Conservation (phyloP, 768 basidiomycete genomes). For the Inosperma sp. region DNA sequence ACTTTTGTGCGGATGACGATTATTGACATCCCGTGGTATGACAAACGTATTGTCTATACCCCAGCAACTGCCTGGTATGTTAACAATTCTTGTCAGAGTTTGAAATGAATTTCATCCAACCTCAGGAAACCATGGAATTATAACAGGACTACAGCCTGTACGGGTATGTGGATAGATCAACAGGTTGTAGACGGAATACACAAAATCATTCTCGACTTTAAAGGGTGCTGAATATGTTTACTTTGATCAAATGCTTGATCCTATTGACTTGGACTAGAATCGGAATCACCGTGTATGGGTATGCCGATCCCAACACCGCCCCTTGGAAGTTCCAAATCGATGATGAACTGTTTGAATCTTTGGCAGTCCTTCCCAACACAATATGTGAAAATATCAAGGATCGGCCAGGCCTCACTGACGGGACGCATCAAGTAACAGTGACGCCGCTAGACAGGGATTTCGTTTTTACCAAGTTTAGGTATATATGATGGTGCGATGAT, state of each 20-base stretch:
- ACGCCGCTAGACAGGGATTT: not conserved
- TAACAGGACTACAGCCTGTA: not conserved
- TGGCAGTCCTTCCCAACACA: not conserved
- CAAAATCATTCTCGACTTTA: not conserved
- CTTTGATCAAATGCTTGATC: not conserved
- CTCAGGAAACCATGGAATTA: not conserved
- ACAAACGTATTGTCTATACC: not conserved
- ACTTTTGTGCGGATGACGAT: too few species aligned
- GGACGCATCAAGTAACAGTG: not conserved
- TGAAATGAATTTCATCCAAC: too few species aligned
- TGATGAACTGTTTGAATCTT: not conserved
- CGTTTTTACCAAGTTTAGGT: not conserved
- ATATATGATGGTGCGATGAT: not conserved
- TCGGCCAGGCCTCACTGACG: not conserved
- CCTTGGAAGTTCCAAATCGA: not conserved
- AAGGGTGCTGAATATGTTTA: not conserved
- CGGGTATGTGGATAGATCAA: not conserved
- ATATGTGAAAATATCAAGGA: not conserved
- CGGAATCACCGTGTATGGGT: not conserved
- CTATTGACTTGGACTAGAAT: not conserved
- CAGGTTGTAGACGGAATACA: not conserved
- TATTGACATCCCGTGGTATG: not conserved
- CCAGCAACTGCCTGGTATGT: not conserved
- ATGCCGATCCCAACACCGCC: not conserved
- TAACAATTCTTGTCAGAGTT: not conserved